Percentiles rank a stretch among this genome's conserved stretches.
These are phyloP conservation scores for Rhizophora apiculata DNA, from an alignment of 345 rosid genomes.

Conservation along the genomic window DNA sequence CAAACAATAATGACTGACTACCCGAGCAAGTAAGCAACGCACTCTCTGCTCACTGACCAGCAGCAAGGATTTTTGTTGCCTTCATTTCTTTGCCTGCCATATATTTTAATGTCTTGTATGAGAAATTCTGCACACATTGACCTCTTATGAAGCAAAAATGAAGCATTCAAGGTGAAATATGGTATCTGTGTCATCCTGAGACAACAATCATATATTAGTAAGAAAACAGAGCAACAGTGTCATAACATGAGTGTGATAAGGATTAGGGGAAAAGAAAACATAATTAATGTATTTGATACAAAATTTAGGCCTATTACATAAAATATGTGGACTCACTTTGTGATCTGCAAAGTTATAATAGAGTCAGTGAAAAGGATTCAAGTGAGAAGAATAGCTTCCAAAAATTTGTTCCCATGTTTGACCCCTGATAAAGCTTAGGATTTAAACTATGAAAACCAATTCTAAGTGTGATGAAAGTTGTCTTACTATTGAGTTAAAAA, in stretches of 20 bases:
- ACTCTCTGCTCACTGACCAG: background rate
- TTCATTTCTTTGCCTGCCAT: slow-evolving; percentile 32
- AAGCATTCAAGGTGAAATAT: background rate
- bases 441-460: background rate
- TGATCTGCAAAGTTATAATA: background rate
- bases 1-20: background rate
- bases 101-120: slow-evolving; percentile 4
- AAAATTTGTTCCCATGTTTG: no score
- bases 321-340: background rate
- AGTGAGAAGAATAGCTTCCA: no score
- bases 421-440: background rate
- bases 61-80: slow-evolving; percentile 1
- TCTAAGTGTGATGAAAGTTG: background rate
- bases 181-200: background rate
- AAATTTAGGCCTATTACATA: background rate
- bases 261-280: background rate
- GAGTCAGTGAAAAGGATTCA: background rate
- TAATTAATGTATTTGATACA: background rate
- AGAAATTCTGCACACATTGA: background rate
- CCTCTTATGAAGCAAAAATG: background rate
- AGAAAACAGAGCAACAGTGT: background rate
- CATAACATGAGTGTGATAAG: background rate
- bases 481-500: background rate
- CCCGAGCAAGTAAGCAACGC: background rate
- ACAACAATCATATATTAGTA: background rate